phyloP scores from a whole-genome alignment of 257 asterid genomes.

The Solanum chiquidenum region DNA sequence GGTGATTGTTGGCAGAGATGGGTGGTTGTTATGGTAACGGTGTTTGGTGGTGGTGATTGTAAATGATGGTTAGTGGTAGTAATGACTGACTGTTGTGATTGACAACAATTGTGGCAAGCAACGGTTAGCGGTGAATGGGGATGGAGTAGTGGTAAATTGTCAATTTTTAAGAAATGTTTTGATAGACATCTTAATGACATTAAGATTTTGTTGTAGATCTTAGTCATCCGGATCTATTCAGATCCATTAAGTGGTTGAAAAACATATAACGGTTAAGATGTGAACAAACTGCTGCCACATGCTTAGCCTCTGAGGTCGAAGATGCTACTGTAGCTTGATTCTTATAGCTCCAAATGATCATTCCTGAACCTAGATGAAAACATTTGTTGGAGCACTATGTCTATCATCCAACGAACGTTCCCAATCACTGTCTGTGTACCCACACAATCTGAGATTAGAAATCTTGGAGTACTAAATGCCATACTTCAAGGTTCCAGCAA shows the following conservation, averaged over 20 bases:
- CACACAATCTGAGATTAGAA: too few species aligned
- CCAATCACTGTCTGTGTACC: too few species aligned
- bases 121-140: not conserved
- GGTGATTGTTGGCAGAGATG: not conserved
- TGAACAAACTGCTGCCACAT: not conserved
- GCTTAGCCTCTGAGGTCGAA: not conserved
- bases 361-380: not conserved
- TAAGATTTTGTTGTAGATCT: not conserved
- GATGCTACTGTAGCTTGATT: not conserved
- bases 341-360: not conserved
- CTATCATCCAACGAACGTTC: too few species aligned
- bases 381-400: not conserved
- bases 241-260: not conserved
- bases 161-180: not conserved
- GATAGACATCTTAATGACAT: not conserved
- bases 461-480: too few species aligned
- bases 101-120: too few species aligned
- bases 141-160: not conserved
- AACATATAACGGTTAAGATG: not conserved
- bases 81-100: not conserved
- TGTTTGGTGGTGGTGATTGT: not conserved
- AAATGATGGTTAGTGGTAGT: not conserved
- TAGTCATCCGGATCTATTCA: not conserved
- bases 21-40: not conserved
- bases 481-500: too few species aligned